phyloP scores from a whole-genome alignment of 2,329 filamentous ascomycete genomes.

The Penicillium sp. region DNA sequence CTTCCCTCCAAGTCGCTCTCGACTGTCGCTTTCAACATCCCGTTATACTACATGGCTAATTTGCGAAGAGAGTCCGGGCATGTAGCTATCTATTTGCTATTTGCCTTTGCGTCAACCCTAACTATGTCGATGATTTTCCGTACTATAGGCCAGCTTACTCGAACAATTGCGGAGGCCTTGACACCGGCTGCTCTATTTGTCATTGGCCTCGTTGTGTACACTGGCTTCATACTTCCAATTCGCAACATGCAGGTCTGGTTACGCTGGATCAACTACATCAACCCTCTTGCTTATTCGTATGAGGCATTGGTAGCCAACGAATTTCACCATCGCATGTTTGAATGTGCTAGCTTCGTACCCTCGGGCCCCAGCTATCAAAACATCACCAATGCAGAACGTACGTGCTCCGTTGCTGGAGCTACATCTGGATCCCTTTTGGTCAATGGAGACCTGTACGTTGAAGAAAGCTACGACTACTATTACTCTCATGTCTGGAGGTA shows the following conservation, averaged over 20 bases:
- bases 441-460: slow-evolving; percentile 55
- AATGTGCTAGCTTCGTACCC: slow-evolving; percentile 46
- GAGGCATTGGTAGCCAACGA: slow-evolving; percentile 81
- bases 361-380: slow-evolving; percentile 35
- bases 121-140: slow-evolving; percentile 85
- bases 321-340: slow-evolving; percentile 63
- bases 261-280: slow-evolving; percentile 76
- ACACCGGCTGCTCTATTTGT: slow-evolving; percentile 52
- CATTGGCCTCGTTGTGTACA: slow-evolving; percentile 42
- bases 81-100: slow-evolving; percentile 82
- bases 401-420: slow-evolving; percentile 60
- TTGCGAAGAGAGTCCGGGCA: slow-evolving; percentile 67
- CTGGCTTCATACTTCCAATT: slow-evolving; percentile 44
- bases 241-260: slow-evolving; percentile 72
- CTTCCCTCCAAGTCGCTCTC: slow-evolving; percentile 78
- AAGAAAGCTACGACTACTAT: slow-evolving; percentile 53
- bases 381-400: slow-evolving; percentile 34
- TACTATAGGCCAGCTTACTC: slow-evolving; percentile 70
- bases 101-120: slow-evolving; percentile 68
- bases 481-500: slow-evolving; percentile 57
- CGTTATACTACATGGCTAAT: slow-evolving; percentile 83
- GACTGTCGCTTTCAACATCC: slow-evolving; percentile 69
- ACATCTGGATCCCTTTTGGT: slow-evolving; percentile 49
- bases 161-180: slow-evolving; percentile 58
- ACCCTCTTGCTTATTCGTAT: slow-evolving; percentile 75